Evolutionary conservation across 1,139 yeast species (phyloP), one percentile per base, ranked within the genome.

Genomic region (Nadsonia commutata): DNA sequence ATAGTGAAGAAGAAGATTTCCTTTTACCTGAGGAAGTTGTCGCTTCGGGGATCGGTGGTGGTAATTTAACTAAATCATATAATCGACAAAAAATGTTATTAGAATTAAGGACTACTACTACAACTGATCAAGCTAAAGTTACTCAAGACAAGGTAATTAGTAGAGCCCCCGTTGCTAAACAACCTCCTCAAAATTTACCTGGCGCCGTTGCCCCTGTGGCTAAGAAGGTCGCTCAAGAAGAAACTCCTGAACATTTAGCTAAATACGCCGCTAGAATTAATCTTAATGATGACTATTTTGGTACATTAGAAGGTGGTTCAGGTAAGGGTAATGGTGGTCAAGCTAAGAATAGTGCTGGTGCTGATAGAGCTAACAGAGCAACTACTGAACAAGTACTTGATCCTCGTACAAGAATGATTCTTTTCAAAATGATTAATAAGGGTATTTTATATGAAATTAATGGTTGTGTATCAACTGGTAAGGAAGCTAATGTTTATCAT

Each of bases 401-500:
- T 60, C 97, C 97, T 1, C 71, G 97, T 51, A 93, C 99, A 0
- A 71, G 90, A 67, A 68, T 76, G 55, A 88, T 88, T 56, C 66
- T 93, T 48, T 78, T 79, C 44, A 85, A 84, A 49, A 71, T 93
- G 60, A 78, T 85, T 59, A 82, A 78, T 56, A 78, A 81, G 53
- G 95, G 95, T 2, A 71, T 82, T 13, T 75, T 93, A 27, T 76
- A 90, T 7, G 77, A 84, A 52, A 80, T 93, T 55, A 85, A 88
- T 55, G 98, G 98, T 6, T 90, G 98, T 59, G 72, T 93, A 42
- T 79, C 94, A 55, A 93, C 98, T 0, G 99, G 99, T 38, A 93
- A 93, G 60, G 99, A 93, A 60, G 98, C 98, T 20, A 93, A 93
- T 58, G 97, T 93, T 2, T 93, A 93, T 58, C 95, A 88, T 59